These are phyloP conservation scores for Solanum hybrid DNA, from an alignment of 305 asterid species.

Conservation along the genomic window DNA sequence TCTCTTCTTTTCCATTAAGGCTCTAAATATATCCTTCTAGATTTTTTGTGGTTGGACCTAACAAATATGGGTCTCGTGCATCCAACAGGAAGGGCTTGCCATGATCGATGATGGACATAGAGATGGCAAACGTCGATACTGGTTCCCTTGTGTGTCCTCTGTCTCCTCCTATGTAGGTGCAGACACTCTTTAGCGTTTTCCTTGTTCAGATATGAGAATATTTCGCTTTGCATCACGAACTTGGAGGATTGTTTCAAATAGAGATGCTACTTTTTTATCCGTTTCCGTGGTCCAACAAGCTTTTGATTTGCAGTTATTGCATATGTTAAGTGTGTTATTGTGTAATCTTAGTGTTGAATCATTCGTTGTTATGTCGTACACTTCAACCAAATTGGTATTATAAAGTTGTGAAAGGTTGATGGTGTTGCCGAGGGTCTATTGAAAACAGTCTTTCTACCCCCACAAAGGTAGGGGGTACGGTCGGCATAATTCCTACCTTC, in stretches of 20 bases:
- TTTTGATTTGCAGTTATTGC: background rate
- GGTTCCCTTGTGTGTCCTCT: conserved; percentile 91
- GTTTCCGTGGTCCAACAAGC: background rate
- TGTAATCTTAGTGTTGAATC: background rate
- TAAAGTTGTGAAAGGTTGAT: background rate
- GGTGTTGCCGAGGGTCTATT: background rate
- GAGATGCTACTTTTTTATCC: background rate
- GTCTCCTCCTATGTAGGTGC: conserved; percentile 49
- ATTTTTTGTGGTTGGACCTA: conserved; percentile 3
- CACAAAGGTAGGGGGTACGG: background rate
- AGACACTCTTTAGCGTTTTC: conserved; percentile 31
- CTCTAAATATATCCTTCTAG: background rate
- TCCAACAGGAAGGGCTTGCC: conserved; percentile 83
- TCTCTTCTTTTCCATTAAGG: background rate
- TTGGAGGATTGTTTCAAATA: background rate
- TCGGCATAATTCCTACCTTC: background rate
- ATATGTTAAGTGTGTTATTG: background rate
- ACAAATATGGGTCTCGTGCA: background rate
- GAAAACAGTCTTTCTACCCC: background rate
- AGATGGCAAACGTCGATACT: conserved; percentile 69
- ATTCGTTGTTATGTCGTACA: background rate
- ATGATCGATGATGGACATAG: conserved; percentile 92
- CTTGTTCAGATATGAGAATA: background rate
- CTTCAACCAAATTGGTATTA: background rate
- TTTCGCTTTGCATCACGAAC: background rate